phyloP scores from a whole-genome alignment of 2,329 filamentous ascomycete species.

The Clonostachys solani region DNA sequence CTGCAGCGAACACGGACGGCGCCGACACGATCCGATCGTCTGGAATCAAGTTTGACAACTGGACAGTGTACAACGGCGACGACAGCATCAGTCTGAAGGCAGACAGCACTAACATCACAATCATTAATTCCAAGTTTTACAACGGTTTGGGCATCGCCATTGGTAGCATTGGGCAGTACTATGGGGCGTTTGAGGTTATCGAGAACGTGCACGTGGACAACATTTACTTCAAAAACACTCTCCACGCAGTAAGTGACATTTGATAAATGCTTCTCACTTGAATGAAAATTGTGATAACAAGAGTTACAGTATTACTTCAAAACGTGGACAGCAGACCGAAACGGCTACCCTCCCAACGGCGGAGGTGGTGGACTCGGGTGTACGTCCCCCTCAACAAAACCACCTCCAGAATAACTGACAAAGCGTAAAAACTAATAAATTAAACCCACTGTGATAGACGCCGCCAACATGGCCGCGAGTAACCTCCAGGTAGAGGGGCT shows the following conservation, averaged over 20 bases:
- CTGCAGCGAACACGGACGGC: slow-evolving; percentile 15
- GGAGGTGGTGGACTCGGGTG: slow-evolving; percentile 42
- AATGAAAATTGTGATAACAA: too few species aligned
- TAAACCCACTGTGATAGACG: neutral
- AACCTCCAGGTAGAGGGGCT: slow-evolving; percentile 7
- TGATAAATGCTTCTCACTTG: too few species aligned
- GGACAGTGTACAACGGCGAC: slow-evolving; percentile 41
- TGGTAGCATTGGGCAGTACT: slow-evolving; percentile 43
- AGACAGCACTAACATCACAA: slow-evolving; percentile 15
- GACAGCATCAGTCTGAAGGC: slow-evolving; percentile 18
- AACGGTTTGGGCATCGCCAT: slow-evolving; percentile 37
- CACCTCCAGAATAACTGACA: too few species aligned
- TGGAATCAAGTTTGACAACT: slow-evolving; percentile 38
- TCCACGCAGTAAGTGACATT: slow-evolving; percentile 23
- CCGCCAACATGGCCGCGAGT: neutral
- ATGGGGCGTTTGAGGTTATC: slow-evolving; percentile 43
- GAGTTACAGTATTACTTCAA: slow-evolving; percentile 32
- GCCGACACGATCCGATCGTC: slow-evolving; percentile 40
- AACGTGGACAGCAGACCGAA: slow-evolving; percentile 47
- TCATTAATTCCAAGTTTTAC: slow-evolving; percentile 33
- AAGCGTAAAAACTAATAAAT: neutral
- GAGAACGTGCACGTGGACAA: slow-evolving; percentile 40
- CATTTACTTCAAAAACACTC: slow-evolving; percentile 39
- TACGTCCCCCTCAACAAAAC: slow-evolving; percentile 8
- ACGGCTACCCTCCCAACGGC: slow-evolving; percentile 47